Base-by-base conservation (phyloP, 2,329 filamentous ascomycete species). In the Aspergillus sp. region DNA sequence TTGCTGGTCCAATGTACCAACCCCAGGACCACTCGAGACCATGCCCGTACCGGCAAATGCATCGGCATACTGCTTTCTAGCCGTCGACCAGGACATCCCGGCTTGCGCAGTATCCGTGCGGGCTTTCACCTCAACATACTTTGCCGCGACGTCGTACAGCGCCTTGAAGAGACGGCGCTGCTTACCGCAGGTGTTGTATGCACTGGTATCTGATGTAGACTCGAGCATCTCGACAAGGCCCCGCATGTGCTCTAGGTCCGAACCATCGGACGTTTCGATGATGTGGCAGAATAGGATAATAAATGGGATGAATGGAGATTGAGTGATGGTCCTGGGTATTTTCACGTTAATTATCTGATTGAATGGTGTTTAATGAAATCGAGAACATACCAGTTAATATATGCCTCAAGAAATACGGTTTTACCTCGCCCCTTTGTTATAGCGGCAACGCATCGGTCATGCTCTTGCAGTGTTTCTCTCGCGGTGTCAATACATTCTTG, bases 231-330 rank as follows among this genome's bases (percentile, higher is more conserved):
- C 57, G 40, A 63, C 57, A 31, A 63, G 31, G 6, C 45, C 31
- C 27, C 45, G 43, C 39, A 63, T 49, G 43, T 31, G 47, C 15
- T 40, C 46, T 14, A 64, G 55, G 35, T 64, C 60, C 6, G 55
- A 56, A 6, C 41, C 15, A 8, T 61, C 51, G 31, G 58, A 57
- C 3, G 58, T 61, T 35, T 62, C 58, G 14, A 64, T 50, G 11
- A 55, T 57, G 41, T 61, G 47, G 55, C 60, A 64, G 54, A 64
- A 57, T 3, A 62, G 51, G 27, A 64, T 39, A 9, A 61, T 61
- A 40, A 59, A 62, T 9, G 62, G 62, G 4, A 60, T 58, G 11
- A 64, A 64, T 1, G 62, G 62, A 15, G 43, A 46, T 8, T 46
- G 43, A 4, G 24, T 46, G 6, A 46, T 46, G 5, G 43, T n/a